Evolutionary conservation across 2,329 filamentous ascomycete species (phyloP), one percentile per base, ranked within the genome.

Genomic region (Colletotrichum sp.): DNA sequence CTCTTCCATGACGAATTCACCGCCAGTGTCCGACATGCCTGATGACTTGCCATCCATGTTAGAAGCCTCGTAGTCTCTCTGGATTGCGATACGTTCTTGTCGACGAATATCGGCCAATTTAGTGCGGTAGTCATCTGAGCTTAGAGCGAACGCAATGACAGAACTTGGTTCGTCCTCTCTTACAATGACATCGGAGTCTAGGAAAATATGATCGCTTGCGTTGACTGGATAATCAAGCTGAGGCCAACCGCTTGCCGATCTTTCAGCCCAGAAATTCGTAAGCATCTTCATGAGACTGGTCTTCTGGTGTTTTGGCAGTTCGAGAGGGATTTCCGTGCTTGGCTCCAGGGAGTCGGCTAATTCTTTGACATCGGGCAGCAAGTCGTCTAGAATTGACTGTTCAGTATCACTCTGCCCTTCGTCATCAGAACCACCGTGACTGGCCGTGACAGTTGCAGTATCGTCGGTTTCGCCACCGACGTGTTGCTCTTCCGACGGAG

Each of bases 101-200:
- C 78, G 79, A 28, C 79, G 79, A 81, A 95, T 95, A 9, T 90
- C 89, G 24, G 91, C 89, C 21, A 98, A 88, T 84, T 98, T 98
- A 57, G 90, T 90, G 77, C 93, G 91, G 83, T 99, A 99, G 82
- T 98, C 96, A 71, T 94, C 91, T 16, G 95, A 98, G 79, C 94
- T 95, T 24, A 99, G 88, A 2, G 96, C 96, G 81, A 99, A 95
- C 0, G 98, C 97, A 81, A 99, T 97, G 55, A 99, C 91, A 3
- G 97, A 99, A 81, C 96, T 98, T 4, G 97, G 97, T 85, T 99
- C 97, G 83, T 99, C 97, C 84, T 99, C 97, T 52, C 97, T 93
- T 49, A 99, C 96, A 79, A 99, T 98, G 78, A 99, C 96, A 83
- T 99, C 95, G 10, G 96, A 98, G 85, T 99, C 96, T 70, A 96